phyloP scores from a whole-genome alignment of 495 filamentous ascomycete genomes.

The Neurospora sp. region DNA sequence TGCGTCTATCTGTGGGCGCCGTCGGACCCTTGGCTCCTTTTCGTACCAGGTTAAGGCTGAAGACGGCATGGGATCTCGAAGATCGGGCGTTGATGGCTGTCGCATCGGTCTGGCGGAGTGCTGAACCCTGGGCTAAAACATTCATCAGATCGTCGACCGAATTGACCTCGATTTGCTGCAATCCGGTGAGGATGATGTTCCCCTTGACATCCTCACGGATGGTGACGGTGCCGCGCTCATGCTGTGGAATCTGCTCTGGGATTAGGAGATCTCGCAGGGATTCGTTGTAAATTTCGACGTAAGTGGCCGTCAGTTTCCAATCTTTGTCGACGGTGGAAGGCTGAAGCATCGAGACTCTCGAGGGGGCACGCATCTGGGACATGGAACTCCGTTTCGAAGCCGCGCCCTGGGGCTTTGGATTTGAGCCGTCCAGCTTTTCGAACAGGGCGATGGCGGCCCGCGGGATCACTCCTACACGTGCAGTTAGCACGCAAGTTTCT shows the following conservation, averaged over 20 bases:
- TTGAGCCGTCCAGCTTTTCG: conserved; percentile 62
- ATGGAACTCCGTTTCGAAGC: conserved; percentile 45
- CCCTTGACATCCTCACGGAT: conserved; percentile 95
- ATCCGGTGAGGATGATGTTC: conserved; percentile 83
- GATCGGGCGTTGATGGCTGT: conserved; percentile 98
- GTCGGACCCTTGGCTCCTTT: conserved; percentile 55
- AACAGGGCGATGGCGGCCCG: conserved; percentile 83
- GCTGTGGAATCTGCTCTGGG: conserved; percentile 55
- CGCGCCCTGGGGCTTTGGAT: background rate
- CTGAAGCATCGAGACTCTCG: conserved; percentile 60
- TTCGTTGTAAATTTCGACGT: conserved; percentile 99
- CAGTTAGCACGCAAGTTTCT: conserved; percentile 4
- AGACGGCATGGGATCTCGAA: conserved; percentile 97
- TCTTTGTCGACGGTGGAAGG: conserved; percentile 52
- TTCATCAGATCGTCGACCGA: conserved; percentile 85
- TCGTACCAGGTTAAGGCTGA: conserved; percentile 89
- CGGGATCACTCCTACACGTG: conserved; percentile 72
- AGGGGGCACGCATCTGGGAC: conserved; percentile 72
- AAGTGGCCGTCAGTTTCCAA: conserved; percentile 92
- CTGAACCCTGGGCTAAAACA: conserved; percentile 82
- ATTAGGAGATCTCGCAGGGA: conserved; percentile 83
- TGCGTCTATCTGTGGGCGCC: conserved; percentile 63
- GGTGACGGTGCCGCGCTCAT: conserved; percentile 64
- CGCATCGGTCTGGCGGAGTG: conserved; percentile 95
- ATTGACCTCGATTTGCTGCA: conserved; percentile 82